Conservation (phyloP, 176 grass and related monocot species). For the Leersia perrieri region DNA sequence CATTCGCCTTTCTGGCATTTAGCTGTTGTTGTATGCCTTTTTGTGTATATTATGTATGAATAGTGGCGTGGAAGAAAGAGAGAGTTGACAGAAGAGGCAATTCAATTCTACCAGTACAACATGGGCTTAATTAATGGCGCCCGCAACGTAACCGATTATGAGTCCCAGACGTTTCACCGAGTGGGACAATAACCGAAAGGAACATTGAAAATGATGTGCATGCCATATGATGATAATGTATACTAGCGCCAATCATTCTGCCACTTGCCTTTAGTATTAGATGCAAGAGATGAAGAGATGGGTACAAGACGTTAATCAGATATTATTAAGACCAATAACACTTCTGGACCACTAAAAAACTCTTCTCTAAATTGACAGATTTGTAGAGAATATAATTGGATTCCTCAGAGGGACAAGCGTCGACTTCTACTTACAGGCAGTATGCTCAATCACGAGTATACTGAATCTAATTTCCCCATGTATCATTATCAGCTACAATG, state of each 20-base stretch:
- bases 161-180: constrained; percentile 16
- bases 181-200: constrained; percentile 7
- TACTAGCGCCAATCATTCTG: neutral
- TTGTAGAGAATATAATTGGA: neutral
- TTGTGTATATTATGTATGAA: constrained; percentile 25
- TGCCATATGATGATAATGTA: neutral
- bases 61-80: neutral
- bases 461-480: neutral
- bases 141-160: neutral
- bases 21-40: constrained; percentile 12
- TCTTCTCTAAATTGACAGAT: neutral
- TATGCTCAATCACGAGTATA: neutral
- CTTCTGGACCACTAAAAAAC: neutral
- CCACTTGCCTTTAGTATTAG: neutral
- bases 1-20: neutral
- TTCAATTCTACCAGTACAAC: neutral
- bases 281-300: neutral
- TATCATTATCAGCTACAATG: neutral
- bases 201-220: neutral
- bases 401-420: neutral
- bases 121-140: neutral
- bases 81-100: neutral
- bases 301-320: neutral
- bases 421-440: neutral
- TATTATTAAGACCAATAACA: neutral